phyloP scores from a whole-genome alignment of 2,329 filamentous ascomycete species.

The Pyrenophora seminiperda region DNA sequence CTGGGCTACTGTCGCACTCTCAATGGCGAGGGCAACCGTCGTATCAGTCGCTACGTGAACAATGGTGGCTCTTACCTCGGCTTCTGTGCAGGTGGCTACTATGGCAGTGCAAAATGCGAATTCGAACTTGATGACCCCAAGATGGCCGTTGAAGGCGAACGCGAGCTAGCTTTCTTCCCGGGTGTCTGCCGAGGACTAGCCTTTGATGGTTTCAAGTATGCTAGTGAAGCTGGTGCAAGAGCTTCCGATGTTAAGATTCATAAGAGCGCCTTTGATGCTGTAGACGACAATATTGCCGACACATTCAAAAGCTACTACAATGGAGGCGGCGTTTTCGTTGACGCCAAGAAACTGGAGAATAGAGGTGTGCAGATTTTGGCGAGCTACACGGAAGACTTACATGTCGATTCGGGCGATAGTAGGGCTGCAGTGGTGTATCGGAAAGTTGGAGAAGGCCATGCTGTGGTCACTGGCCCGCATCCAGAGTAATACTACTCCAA shows the following conservation, averaged over 20 bases:
- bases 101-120: constrained; percentile 79
- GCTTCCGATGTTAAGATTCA: constrained; percentile 71
- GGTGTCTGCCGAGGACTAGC: constrained; percentile 84
- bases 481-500: constrained; percentile 71
- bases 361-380: constrained; percentile 80
- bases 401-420: constrained; percentile 74
- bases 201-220: constrained; percentile 87
- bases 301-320: constrained; percentile 85
- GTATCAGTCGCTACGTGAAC: constrained; percentile 83
- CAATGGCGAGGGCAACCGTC: constrained; percentile 84
- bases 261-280: constrained; percentile 60
- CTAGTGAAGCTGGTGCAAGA: constrained; percentile 81
- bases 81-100: constrained; percentile 94
- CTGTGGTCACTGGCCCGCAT: constrained; percentile 83
- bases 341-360: constrained; percentile 66
- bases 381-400: constrained; percentile 73
- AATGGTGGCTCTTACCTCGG: constrained; percentile 85
- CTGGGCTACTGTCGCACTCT: constrained; percentile 85
- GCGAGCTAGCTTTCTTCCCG: constrained; percentile 88
- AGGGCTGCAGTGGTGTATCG: constrained; percentile 83
- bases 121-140: constrained; percentile 84
- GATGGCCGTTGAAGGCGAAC: constrained; percentile 82
- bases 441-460: constrained; percentile 78
- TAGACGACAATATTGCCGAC: constrained; percentile 59
- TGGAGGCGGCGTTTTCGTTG: constrained; percentile 90